These are phyloP conservation scores for Stereum hirsutum DNA, from an alignment of 1,284 basidiomycete species.

Conservation along the genomic window DNA sequence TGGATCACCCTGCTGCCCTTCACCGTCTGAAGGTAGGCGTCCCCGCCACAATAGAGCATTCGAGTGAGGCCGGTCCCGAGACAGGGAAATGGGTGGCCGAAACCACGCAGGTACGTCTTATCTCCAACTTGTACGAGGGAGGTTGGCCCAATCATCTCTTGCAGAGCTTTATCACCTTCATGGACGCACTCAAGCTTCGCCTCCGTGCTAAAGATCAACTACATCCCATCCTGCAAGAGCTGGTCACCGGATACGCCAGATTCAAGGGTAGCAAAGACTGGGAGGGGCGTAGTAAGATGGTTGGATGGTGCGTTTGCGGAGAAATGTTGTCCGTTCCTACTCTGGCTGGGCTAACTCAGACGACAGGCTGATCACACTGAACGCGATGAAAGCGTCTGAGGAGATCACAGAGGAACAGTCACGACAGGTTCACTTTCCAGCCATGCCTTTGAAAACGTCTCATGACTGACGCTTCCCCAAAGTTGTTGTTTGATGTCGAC, in stretches of 20 bases:
- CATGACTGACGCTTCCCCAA: conserved; percentile 4
- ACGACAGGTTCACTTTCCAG: conserved; percentile 54
- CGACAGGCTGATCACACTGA: conserved; percentile 87
- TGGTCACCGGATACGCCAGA: conserved; percentile 86
- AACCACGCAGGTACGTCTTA: conserved; percentile 75
- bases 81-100: conserved; percentile 98
- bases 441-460: background rate
- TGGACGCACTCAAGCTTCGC: conserved; percentile 93
- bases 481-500: conserved; percentile 96
- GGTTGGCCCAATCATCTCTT: too few species aligned
- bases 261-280: conserved; percentile 92
- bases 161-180: conserved; percentile 97
- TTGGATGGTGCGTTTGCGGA: conserved; percentile 67
- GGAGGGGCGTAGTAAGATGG: conserved; percentile 90
- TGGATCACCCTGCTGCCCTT: conserved; percentile 91
- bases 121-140: too few species aligned
- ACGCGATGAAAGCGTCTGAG: conserved; percentile 95
- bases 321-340: background rate
- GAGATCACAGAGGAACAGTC: conserved; percentile 95
- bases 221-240: conserved; percentile 89
- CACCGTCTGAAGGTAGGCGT: conserved; percentile 90
- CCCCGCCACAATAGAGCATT: conserved; percentile 95
- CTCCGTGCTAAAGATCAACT: conserved; percentile 95
- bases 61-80: conserved; percentile 72
- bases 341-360: background rate